Evolutionary conservation across 768 basidiomycete species (phyloP).

Genomic region (Phlebiopsis flavidoalba): DNA sequence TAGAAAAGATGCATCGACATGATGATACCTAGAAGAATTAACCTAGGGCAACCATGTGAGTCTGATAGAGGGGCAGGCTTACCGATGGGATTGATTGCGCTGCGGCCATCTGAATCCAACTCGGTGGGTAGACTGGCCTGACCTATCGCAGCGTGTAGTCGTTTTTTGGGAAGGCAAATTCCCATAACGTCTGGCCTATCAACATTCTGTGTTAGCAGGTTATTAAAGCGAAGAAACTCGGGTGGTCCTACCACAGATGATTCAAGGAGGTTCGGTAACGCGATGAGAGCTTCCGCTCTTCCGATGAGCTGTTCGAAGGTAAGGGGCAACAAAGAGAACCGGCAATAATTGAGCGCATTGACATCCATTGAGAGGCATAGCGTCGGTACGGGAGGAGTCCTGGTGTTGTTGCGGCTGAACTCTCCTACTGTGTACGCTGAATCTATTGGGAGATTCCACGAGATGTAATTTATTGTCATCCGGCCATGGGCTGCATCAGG

Average conservation of each 20-base stretch:
- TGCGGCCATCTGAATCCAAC: slow-evolving; percentile 36
- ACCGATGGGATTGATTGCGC: slow-evolving; percentile 51
- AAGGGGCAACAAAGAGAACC: slow-evolving; percentile 65
- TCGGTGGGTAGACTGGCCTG: slow-evolving; percentile 32
- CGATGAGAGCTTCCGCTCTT: slow-evolving; percentile 48
- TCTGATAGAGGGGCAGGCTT: neutral
- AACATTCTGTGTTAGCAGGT: neutral
- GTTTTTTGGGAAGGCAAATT: slow-evolving; percentile 54
- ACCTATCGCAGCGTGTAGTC: slow-evolving; percentile 85
- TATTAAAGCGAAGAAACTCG: neutral
- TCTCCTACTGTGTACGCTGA: slow-evolving; percentile 38
- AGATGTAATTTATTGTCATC: slow-evolving; percentile 83
- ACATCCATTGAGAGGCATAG: slow-evolving; percentile 74
- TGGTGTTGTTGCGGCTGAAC: slow-evolving; percentile 50
- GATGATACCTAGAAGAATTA: slow-evolving; percentile 62
- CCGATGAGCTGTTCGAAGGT: slow-evolving; percentile 9
- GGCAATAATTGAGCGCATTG: slow-evolving; percentile 92
- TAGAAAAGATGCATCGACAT: slow-evolving; percentile 78
- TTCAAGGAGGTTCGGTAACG: slow-evolving; percentile 85
- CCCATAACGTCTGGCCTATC: slow-evolving; percentile 87
- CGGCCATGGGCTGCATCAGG: slow-evolving; percentile 62
- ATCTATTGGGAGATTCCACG: slow-evolving; percentile 39
- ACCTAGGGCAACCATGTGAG: neutral
- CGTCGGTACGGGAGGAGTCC: slow-evolving; percentile 43
- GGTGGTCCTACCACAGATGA: slow-evolving; percentile 61